Evolutionary conservation across 495 filamentous ascomycete species (phyloP), one percentile per base, ranked within the genome.

Genomic region (Penicillium crystallinum): DNA sequence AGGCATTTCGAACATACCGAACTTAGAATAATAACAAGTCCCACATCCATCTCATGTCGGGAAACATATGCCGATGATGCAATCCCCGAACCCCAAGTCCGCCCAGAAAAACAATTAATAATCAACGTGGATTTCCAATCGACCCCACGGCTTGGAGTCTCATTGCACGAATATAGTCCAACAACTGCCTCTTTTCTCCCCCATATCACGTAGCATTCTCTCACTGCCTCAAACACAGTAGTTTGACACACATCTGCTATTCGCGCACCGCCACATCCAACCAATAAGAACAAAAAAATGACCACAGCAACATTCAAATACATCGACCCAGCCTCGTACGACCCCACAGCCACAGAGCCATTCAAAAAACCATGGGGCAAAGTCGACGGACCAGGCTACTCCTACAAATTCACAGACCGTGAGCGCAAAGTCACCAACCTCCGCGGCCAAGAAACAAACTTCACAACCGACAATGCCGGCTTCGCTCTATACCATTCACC

Each of bases 211-310:
- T 27, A 27, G 23, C 7, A 27, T 27, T 7, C 7, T 27, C 23
- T 27, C 7, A 27, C 23, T 27, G 23, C 7, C 23, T 27, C 23
- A n/a, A n/a, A n/a, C n/a, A n/a, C n/a, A n/a, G n/a, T n/a, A n/a
- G n/a, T n/a, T n/a, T n/a, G n/a, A n/a, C n/a, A n/a, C n/a, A n/a
- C n/a, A 27, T 27, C 23, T 27, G 23, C 23, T 3, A 27, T 27
- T 27, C 7, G 23, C 23, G 3, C 3, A 27, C 23, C n/a, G n/a
- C 7, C 23, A 27, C 23, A 27, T 36, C 34, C n/a, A n/a, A n/a
- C n/a, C n/a, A n/a, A n/a, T n/a, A n/a, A n/a, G n/a, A n/a, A n/a
- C 15, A 18, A 36, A 17, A 66, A 57, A 57, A 55, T 70, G 44
- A 64, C 67, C 4, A 70, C 69, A 15, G 55, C 34, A 30, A 18